Evolutionary conservation across 139 green algal species (phyloP).

Genomic region (Spirogloea muscicola): DNA sequence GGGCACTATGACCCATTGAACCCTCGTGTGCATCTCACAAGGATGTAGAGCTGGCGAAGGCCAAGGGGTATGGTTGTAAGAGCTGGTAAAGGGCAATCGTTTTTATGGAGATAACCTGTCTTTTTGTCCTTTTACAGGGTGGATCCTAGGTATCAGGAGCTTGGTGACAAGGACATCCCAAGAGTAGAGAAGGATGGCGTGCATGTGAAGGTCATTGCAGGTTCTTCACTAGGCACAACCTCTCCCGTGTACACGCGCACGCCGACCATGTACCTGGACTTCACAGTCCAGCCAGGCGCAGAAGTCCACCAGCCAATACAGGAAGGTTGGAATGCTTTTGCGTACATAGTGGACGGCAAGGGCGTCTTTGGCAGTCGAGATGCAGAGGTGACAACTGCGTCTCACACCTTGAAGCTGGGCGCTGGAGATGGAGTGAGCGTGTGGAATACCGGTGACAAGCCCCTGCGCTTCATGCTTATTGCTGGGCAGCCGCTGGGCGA

Average conservation of each 20-base stretch:
- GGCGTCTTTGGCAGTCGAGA: conserved; percentile 6
- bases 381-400: neutral
- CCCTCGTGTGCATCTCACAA: too few relatives aligned
- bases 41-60: too few relatives aligned
- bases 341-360: conserved; percentile 31
- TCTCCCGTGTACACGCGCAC: conserved; percentile 32
- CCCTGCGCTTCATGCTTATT: conserved; percentile 44
- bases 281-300: conserved; percentile 15
- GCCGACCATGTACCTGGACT: conserved; percentile 36
- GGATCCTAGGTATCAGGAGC: conserved; percentile 44
- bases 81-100: neutral
- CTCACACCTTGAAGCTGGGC: conserved; percentile 39
- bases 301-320: conserved; percentile 23
- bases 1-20: too few relatives aligned
- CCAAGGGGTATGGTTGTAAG: neutral
- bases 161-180: conserved; percentile 30
- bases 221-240: conserved; percentile 12
- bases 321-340: conserved; percentile 42
- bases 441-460: conserved; percentile 37
- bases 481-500: conserved; percentile 50
- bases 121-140: neutral
- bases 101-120: neutral
- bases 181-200: conserved; percentile 12
- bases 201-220: conserved; percentile 41
- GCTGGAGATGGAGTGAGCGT: conserved; percentile 35